These are phyloP conservation scores for Rhododendron molle DNA, from an alignment of 148 eudicot genomes.

Conservation along the genomic window DNA sequence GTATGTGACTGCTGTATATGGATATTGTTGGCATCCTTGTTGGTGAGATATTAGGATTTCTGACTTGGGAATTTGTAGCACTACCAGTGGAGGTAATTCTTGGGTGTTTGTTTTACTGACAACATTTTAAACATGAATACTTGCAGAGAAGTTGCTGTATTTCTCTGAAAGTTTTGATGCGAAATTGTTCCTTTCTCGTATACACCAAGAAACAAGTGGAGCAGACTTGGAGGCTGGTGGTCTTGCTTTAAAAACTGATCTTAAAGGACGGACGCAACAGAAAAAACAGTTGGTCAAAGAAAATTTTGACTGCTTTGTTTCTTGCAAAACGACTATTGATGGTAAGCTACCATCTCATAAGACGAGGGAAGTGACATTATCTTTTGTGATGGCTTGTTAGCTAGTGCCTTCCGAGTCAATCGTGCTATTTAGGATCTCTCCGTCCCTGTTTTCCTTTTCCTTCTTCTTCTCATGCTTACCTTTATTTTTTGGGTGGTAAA, in stretches of 20 bases:
- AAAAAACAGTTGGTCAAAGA: constrained; percentile 92
- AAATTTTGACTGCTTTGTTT: constrained; percentile 96
- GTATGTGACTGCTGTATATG: not conserved
- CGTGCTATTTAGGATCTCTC: not conserved
- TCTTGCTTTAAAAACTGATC: constrained; percentile 79
- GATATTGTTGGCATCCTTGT: not conserved
- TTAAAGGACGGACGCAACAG: constrained; percentile 86
- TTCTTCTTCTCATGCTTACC: not conserved
- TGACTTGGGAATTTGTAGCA: not conserved
- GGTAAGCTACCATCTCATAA: constrained; percentile 39
- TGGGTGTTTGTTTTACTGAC: constrained; percentile 3
- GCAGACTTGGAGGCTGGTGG: constrained; percentile 94
- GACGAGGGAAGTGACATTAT: not conserved
- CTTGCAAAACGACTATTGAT: constrained; percentile 96
- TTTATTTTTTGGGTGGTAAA: constrained; percentile 1
- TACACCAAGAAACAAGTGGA: constrained; percentile 80
- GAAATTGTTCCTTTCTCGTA: constrained; percentile 79
- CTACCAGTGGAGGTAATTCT: not conserved
- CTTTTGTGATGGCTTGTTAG: not conserved
- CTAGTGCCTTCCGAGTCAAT: not conserved
- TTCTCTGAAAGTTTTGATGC: constrained; percentile 91
- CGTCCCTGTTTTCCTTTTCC: not conserved
- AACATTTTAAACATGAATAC: constrained; percentile 9
- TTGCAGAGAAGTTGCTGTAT: constrained; percentile 83
- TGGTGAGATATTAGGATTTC: not conserved